Evolutionary conservation across 2,329 filamentous ascomycete genomes (phyloP).

Genomic region (Paradendryphiella salina): DNA sequence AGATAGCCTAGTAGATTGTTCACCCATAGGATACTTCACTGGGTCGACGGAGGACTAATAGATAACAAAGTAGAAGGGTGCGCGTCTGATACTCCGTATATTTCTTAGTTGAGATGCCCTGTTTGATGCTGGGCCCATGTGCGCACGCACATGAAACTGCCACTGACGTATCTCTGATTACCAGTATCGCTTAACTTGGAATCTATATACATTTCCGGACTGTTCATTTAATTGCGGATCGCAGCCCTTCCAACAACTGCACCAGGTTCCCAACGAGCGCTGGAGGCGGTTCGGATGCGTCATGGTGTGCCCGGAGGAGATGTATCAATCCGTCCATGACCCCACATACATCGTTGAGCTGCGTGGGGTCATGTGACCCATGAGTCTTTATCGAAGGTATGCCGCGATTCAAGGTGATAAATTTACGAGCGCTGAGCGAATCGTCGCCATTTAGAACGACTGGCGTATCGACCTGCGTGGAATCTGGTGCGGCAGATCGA

Average conservation of each 20-base stretch:
- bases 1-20: too few relatives aligned
- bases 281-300: slow-evolving; percentile 47
- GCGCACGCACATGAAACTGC: too few relatives aligned
- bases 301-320: slow-evolving; percentile 59
- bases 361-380: slow-evolving; percentile 26
- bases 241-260: slow-evolving; percentile 64
- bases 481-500: slow-evolving; percentile 32
- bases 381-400: slow-evolving; percentile 53
- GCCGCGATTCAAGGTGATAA: slow-evolving; percentile 61
- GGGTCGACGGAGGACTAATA: too few relatives aligned
- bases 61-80: too few relatives aligned
- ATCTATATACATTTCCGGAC: background rate
- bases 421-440: slow-evolving; percentile 58
- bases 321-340: slow-evolving; percentile 64
- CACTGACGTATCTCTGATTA: too few relatives aligned
- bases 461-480: slow-evolving; percentile 34
- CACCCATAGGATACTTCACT: too few relatives aligned
- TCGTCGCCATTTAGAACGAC: slow-evolving; percentile 62
- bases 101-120: too few relatives aligned
- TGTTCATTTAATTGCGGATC: slow-evolving; percentile 52
- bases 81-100: too few relatives aligned
- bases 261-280: slow-evolving; percentile 70
- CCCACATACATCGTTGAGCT: slow-evolving; percentile 59
- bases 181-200: background rate
- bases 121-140: too few relatives aligned